phyloP scores from a whole-genome alignment of 2,329 filamentous ascomycete species.

The Sporothrix pallida region DNA sequence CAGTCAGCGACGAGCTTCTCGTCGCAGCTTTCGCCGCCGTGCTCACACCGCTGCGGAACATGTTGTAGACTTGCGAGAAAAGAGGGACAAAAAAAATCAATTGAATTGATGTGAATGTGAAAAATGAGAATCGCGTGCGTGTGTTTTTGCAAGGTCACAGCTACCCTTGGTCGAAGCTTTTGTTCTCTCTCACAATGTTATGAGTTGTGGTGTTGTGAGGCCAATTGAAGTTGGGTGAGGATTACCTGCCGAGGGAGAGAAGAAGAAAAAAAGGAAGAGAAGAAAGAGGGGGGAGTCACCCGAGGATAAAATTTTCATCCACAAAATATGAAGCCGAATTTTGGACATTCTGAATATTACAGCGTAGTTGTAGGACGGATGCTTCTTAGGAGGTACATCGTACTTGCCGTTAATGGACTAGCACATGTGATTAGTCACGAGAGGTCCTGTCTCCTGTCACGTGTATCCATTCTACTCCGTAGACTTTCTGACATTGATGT shows the following conservation, averaged over 20 bases:
- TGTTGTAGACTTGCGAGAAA: neutral
- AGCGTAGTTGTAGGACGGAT: slow-evolving; percentile 18
- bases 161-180: neutral
- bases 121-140: neutral
- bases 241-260: neutral
- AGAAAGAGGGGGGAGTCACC: neutral
- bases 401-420: slow-evolving; percentile 3
- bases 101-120: neutral
- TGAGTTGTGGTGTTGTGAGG: too few relatives aligned
- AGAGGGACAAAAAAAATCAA: too few relatives aligned
- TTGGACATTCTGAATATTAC: slow-evolving; percentile 39
- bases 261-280: neutral
- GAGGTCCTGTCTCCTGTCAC: neutral
- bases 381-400: neutral
- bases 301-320: neutral
- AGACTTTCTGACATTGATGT: too few relatives aligned
- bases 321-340: slow-evolving; percentile 61
- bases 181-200: neutral
- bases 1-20: neutral
- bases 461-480: neutral
- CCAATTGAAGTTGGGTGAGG: neutral
- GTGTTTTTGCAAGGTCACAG: slow-evolving; percentile 22
- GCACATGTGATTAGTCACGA: slow-evolving; percentile 3
- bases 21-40: neutral
- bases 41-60: slow-evolving; percentile 13